Base-by-base conservation (phyloP, 768 basidiomycete genomes). In the Psilocybe subaeruginosa region DNA sequence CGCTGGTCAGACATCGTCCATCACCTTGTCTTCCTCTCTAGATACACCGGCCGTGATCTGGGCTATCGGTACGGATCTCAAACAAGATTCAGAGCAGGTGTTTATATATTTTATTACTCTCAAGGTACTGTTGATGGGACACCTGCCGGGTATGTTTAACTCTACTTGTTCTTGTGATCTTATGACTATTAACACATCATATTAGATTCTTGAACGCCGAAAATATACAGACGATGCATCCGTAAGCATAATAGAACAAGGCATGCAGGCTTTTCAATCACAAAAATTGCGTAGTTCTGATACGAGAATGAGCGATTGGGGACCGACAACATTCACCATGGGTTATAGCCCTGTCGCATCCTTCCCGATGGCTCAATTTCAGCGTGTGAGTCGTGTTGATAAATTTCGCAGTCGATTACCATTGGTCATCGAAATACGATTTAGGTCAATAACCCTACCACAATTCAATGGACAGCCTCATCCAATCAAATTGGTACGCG, bases 341-440 rank as follows among this genome's bases (percentile, higher is more conserved):
- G 79, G 80, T 41, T 76, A 74, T 27, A 74, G 72, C 61, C 73
- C 77, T 30, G 72, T 66, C 1, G 68, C 72, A 14, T 71, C 74
- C n/a, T 82, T 80, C 74, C 82, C 82, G 1, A 82, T 83, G 81
- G 81, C 81, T n/a, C 77, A 78, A 60, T 82, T 81, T 70, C 78
- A 78, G 66, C 70, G 54, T 3, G 77, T 78, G 59, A 53, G 72
- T 54, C 23, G 23, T 23, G 23, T 23, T 23, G 23, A 23, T 23
- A 23, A 23, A 23, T 23, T 23, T 23, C 23, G 23, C 23, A 23
- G 23, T 23, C 23, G 23, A 23, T 59, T 27, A 64, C 33, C 30
- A 39, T 17, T n/a, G 19, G 19, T 46, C 41, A 31, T 37, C 61
- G 35, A 53, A 33, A 19, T 14, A 7, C 30, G 4, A 50, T 56